Evolutionary conservation across 1,284 basidiomycete genomes (phyloP).

Genomic region (Ustilago shanxiensis): DNA sequence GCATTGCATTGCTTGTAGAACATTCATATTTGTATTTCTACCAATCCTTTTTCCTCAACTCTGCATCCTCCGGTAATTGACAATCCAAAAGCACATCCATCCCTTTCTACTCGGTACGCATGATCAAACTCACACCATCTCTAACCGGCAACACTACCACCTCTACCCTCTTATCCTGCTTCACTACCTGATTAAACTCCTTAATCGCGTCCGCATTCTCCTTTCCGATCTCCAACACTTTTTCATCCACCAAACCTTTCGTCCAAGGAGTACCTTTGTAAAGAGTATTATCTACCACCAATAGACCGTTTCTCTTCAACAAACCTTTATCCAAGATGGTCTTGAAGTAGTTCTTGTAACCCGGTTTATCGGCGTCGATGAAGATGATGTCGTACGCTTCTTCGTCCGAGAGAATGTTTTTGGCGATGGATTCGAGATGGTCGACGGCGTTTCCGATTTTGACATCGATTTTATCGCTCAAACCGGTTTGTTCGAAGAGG

Average conservation of each 20-base stretch:
- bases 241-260: constrained; percentile 24
- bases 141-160: constrained; percentile 65
- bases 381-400: constrained; percentile 69
- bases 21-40: constrained; percentile 10
- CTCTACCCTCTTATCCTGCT: constrained; percentile 58
- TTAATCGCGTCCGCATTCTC: constrained; percentile 58
- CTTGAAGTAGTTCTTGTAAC: constrained; percentile 63
- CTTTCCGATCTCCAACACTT: constrained; percentile 31
- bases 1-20: background rate
- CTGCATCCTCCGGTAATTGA: too few relatives aligned
- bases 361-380: constrained; percentile 70
- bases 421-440: constrained; percentile 47
- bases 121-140: constrained; percentile 68
- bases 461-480: constrained; percentile 62
- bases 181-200: constrained; percentile 66
- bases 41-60: background rate
- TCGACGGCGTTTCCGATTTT: constrained; percentile 62
- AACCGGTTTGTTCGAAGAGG: constrained; percentile 62
- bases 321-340: constrained; percentile 58
- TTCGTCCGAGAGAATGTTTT: constrained; percentile 31
- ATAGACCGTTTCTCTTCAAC: constrained; percentile 56
- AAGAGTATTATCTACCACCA: constrained; percentile 69
- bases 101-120: constrained; percentile 27
- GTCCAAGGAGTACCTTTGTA: constrained; percentile 64
- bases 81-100: too few relatives aligned